Conservation (phyloP, 1,284 basidiomycete genomes). For the Termitomyces sp. region DNA sequence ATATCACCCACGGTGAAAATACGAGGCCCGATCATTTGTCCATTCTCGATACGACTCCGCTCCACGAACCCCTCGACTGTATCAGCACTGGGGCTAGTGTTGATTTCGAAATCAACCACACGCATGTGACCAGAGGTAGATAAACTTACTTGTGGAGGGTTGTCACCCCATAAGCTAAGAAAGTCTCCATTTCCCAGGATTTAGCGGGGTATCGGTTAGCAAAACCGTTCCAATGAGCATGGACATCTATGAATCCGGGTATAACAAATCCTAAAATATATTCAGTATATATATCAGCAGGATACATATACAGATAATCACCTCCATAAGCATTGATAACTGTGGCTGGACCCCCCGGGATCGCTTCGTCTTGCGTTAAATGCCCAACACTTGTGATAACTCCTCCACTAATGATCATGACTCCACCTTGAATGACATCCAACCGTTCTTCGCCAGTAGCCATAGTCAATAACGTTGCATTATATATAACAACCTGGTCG, state of each 20-base stretch:
- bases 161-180: slow-evolving; percentile 73
- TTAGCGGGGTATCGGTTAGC: slow-evolving; percentile 47
- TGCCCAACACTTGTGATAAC: slow-evolving; percentile 49
- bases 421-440: slow-evolving; percentile 49
- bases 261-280: slow-evolving; percentile 47
- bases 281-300: background rate
- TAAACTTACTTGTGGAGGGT: slow-evolving; percentile 65
- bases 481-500: slow-evolving; percentile 48
- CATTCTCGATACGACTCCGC: slow-evolving; percentile 61
- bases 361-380: slow-evolving; percentile 27
- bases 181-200: slow-evolving; percentile 71
- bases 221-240: slow-evolving; percentile 67
- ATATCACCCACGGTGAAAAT: slow-evolving; percentile 65
- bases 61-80: slow-evolving; percentile 59
- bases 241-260: slow-evolving; percentile 71
- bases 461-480: slow-evolving; percentile 68
- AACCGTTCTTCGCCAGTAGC: slow-evolving; percentile 38
- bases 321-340: slow-evolving; percentile 59
- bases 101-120: background rate
- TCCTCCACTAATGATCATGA: slow-evolving; percentile 49
- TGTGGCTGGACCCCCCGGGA: slow-evolving; percentile 41
- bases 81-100: slow-evolving; percentile 53
- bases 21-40: slow-evolving; percentile 61
- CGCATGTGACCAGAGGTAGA: background rate
- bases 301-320: slow-evolving; percentile 25